Evolutionary conservation across 176 grass and related monocot genomes (phyloP).

Genomic region (Eragrostis curvula): DNA sequence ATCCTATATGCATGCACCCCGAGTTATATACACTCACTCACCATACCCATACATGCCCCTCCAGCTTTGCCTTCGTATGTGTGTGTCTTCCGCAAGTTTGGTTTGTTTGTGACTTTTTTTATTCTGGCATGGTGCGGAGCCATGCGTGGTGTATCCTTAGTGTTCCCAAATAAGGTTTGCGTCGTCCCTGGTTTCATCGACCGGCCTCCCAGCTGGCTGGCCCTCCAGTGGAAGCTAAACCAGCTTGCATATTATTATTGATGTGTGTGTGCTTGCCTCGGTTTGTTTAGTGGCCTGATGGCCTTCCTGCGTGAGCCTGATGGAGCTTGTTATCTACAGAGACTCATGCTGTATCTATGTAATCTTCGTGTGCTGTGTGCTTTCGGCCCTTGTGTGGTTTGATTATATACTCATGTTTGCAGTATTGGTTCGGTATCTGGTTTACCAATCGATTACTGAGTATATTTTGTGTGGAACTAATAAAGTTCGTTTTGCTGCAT

Average conservation of each 20-base stretch:
- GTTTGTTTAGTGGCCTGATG: not conserved
- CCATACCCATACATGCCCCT: not conserved
- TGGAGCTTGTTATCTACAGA: not conserved
- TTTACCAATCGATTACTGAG: not conserved
- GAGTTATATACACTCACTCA: not conserved
- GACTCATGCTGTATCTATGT: not conserved
- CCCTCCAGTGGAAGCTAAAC: not conserved
- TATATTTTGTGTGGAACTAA: not conserved
- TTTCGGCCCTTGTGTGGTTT: not conserved
- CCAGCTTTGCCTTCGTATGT: not conserved
- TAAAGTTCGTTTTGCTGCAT: not conserved
- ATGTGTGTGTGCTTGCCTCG: not conserved
- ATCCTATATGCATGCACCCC: not conserved
- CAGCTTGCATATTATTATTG: not conserved
- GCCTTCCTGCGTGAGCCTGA: not conserved
- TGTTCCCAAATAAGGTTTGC: not conserved
- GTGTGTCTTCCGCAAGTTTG: not conserved
- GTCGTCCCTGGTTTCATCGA: not conserved
- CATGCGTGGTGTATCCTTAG: not conserved
- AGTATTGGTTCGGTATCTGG: not conserved
- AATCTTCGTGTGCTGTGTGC: not conserved
- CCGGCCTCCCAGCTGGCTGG: not conserved
- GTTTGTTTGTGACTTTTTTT: not conserved
- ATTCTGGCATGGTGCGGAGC: not conserved
- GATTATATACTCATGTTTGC: not conserved